phyloP scores from a whole-genome alignment of 1,284 basidiomycete species.

The Tilletiopsis washingtonensis region DNA sequence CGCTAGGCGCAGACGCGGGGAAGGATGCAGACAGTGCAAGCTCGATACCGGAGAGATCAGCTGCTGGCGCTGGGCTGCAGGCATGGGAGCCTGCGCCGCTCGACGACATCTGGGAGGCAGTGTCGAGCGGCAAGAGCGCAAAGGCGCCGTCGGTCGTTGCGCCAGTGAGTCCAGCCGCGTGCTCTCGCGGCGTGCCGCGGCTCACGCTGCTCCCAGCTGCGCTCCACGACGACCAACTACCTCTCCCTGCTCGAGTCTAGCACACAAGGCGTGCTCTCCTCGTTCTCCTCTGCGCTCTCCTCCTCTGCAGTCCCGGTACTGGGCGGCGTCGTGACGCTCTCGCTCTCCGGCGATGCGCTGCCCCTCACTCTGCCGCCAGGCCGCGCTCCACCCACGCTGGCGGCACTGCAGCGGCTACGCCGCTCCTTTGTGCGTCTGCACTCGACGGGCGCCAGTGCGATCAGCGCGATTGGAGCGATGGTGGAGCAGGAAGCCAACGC shows the following conservation, averaged over 20 bases:
- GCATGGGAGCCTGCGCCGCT: constrained; percentile 50
- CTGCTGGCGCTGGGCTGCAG: too few species aligned
- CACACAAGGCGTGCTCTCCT: constrained; percentile 28
- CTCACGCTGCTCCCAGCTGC: constrained; percentile 8
- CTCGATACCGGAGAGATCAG: too few species aligned
- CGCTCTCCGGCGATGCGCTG: constrained; percentile 2
- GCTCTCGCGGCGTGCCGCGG: background rate
- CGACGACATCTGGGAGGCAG: constrained; percentile 69
- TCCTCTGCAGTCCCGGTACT: constrained; percentile 13
- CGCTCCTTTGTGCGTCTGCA: constrained; percentile 42
- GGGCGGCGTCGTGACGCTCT: background rate
- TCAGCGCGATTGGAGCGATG: constrained; percentile 24
- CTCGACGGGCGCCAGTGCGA: constrained; percentile 20
- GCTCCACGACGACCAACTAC: constrained; percentile 47
- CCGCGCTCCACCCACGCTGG: constrained; percentile 15
- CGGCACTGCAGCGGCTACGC: constrained; percentile 30
- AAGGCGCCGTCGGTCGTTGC: constrained; percentile 77
- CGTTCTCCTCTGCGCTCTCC: constrained; percentile 18
- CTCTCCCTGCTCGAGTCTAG: constrained; percentile 46
- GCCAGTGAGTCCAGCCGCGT: constrained; percentile 35
- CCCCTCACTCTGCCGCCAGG: constrained; percentile 19
- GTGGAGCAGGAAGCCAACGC: constrained; percentile 20
- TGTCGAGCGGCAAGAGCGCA: constrained; percentile 70
- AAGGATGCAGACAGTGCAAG: too few species aligned
- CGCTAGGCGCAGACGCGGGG: too few species aligned